Evolutionary conservation across 2,329 filamentous ascomycete species (phyloP), one percentile per base, ranked within the genome.

Genomic region (Epichloe glyceriae): DNA sequence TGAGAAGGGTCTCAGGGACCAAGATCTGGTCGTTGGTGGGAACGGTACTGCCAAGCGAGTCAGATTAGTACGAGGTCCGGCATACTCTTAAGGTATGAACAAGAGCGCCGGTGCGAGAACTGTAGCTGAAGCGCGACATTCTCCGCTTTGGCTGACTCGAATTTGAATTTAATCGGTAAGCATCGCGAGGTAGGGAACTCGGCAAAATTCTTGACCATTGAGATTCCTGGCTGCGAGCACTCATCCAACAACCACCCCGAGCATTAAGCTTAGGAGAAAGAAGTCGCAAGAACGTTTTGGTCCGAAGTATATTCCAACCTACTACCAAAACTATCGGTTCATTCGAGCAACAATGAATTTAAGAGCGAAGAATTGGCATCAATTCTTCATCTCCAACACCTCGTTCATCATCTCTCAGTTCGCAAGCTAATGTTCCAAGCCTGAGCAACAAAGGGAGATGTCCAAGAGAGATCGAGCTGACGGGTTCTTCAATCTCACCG

Each of bases 1-100:
- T 98, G 74, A 98, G 83, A 68, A 98, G 88, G 66, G 93, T 98
- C 88, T 98, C 93, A 64, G 93, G 93, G 70, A 97, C 88, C 72
- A 97, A 80, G 72, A 98, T 83, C 73, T 97, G 86, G 73, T 96
- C 88, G 74, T 90, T 76, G 73, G 89, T 95, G 63, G 93, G 88
- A 69, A 95, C 87, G 75, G 83, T 83, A 76, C 89, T 95, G 70
- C 60, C 63, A 56, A 50, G 53, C 71, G 15, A 35, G 14, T 82
- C 71, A 88, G 83, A 86, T 88, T 82, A 87, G 85, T 87, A 83
- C 81, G 79, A 79, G 76, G 76, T 80, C 79, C 83, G 76, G 70
- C 75, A 80, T 75, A 78, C 75, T 71, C 59, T 50, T 50, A 53
- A 14, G 68, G 74, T 75, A 79, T 79, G 76, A 69, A 75, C 72